Base-by-base conservation (phyloP, 2,329 filamentous ascomycete species). In the Coniochaeta sp. region DNA sequence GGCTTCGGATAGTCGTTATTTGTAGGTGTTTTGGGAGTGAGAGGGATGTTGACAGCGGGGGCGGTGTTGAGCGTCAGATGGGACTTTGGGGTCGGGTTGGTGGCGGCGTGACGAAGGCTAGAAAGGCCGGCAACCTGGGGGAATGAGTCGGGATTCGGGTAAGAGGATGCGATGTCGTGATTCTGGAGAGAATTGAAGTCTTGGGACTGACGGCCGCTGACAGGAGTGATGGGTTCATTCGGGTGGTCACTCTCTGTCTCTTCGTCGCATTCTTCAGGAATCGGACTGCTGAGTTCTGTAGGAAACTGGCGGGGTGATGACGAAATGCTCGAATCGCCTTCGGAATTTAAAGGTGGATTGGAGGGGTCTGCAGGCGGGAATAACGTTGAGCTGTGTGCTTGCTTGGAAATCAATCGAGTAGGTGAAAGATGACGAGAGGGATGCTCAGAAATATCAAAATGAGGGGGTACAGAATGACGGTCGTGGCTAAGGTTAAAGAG, bases 151-250 rank as follows among this genome's bases (percentile, higher is more conserved):
- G 72, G 67, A 40, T 67, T 67, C 6, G 67, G 56, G n/a, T 69
- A 67, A 24, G 67, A 60, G 26, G 65, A 56, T 11, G 54, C 31
- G 57, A 63, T 62, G 59, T 79, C 75, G 65, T 75, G 74, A 58
- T 71, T 72, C 56, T 75, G 75, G 63, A 57, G 31, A 14, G 54
- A 22, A 24, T 57, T 57, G 31, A 85, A 84, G 64, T 84, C 81
- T 61, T 80, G 79, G 55, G 83, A 84, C 67, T 82, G 79, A 63
- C 80, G 78, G 66, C 76, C 76, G 67, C 84, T 86, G 62, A 84
- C 79, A 56, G 85, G 85, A 24, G 85, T 88, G 61, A 84, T 76
- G 52, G 85, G 85, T 64, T 87, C 85, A 73, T 82, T 81, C 60
- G 77, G 75, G 26, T 79, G 80, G 67, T 87, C 84, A 70, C 80